Evolutionary conservation across 257 asterid species (phyloP), one percentile per base, ranked within the genome.

Genomic region (Prunella vulgaris): DNA sequence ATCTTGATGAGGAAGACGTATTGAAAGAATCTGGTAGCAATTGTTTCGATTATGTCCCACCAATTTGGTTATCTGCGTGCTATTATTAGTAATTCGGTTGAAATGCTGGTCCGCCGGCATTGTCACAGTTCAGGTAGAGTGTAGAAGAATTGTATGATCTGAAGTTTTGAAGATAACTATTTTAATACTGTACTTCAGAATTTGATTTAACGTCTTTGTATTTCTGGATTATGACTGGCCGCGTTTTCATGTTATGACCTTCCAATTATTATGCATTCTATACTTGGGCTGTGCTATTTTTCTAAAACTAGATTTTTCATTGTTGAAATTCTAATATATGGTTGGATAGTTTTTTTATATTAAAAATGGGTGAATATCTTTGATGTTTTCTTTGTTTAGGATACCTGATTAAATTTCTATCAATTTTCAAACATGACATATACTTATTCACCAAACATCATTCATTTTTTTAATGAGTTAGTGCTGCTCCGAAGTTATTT

Each of bases 1-100:
- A 61, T 83, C 96, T 66, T 83, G 84, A 85, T 79, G 42, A 74
- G 64, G 82, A 73, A 73, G 64, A 60, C 21, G 15, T 54, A 20
- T 49, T 53, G 68, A 74, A 40, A 42, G 46, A 37, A 35, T 25
- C 48, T 53, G 70, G 63, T 49, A 13, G 54, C 68, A 12, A 32
- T 22, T 22, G 24, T 62, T 42, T 32, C 20, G 12, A 20, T 60
- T 24, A 7, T 4, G 0, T 48, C 13, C 12, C 21, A 4, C 27
- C 30, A 3, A 7, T 40, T 14, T 13, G 54, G 24, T 30, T 20
- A 8, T 25, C 25, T 18, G 64, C 64, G 56, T 72, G 72, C 22
- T 70, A 24, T 51, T 60, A 15, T 59, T 64, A 38, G 74, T 49
- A 71, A 68, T 69, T 75, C 28, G 54, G 24, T 63, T 75, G 75